These are phyloP conservation scores for Ogataea trehalophila DNA, from an alignment of 805 yeast genomes.

Conservation along the genomic window DNA sequence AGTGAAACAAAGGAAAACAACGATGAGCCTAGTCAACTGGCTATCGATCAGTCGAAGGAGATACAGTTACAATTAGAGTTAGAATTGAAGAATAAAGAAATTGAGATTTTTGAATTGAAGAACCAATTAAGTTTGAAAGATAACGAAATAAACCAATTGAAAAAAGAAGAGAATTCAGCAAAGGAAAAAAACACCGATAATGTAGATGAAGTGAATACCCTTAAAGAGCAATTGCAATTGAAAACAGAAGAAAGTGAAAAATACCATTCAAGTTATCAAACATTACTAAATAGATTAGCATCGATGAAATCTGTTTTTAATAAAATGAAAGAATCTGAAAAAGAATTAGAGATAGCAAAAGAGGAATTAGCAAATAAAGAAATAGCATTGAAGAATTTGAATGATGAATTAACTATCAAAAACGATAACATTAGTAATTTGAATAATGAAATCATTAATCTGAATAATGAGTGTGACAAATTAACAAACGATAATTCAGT, in stretches of 20 bases:
- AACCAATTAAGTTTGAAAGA: background rate
- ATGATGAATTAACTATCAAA: conserved; percentile 30
- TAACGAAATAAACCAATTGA: background rate
- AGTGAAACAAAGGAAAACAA: background rate
- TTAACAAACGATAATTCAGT: conserved; percentile 36
- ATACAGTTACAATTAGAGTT: background rate
- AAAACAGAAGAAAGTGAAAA: conserved; percentile 50
- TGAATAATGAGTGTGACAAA: conserved; percentile 53
- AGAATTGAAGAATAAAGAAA: background rate
- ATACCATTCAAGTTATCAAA: conserved; percentile 55
- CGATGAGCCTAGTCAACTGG: background rate
- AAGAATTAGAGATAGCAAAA: conserved; percentile 52
- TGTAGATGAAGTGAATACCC: conserved; percentile 3
- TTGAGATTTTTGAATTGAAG: background rate
- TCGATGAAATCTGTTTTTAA: conserved; percentile 70
- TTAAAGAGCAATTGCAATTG: conserved; percentile 29
- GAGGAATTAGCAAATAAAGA: conserved; percentile 38
- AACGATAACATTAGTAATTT: conserved; percentile 21
- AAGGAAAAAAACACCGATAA: background rate
- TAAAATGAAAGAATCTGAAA: conserved; percentile 69
- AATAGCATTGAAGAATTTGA: conserved; percentile 31
- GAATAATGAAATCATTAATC: conserved; percentile 30
- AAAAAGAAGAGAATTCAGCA: background rate
- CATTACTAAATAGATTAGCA: conserved; percentile 55
- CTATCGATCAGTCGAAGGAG: background rate